Base-by-base conservation (phyloP, 2,329 filamentous ascomycete species). In the Microthyrium microscopicum region DNA sequence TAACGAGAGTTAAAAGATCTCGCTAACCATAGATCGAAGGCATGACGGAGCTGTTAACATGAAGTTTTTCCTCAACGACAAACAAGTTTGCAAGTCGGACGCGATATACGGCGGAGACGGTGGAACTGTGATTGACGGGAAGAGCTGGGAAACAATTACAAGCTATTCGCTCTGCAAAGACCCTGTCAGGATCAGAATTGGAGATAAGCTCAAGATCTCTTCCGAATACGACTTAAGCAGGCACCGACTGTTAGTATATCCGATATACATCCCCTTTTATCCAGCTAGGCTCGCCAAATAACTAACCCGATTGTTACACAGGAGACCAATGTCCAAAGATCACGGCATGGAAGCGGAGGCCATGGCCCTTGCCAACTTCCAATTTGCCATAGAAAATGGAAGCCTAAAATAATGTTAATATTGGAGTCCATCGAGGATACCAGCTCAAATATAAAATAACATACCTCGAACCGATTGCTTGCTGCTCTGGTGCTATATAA, bases 171-270 rank as follows among this genome's bases (percentile, higher is more conserved):
- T 8, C 9, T 32, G 29, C 19, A 7, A 8, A 7, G 16, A 32
- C 8, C 9, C 29, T 19, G 16, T 32, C 8, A 22, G 25, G 18
- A 16, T 32, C 15, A 8, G 8, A 15, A 25, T 11, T 12, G 29
- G 29, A 7, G 29, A 32, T 16, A 25, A 8, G 8, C 16, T 32
- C 8, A 32, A 7, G 11, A 32, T 32, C 12, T 8, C 29, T 22
- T 8, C 29, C 8, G 29, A 32, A 8, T 32, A 32, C 25, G 29
- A 32, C 19, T 26, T 32, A 15, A 32, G 12, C 7, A 32, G 25
- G 29, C 19, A 32, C 18, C 7, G 15, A 22, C 29, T 32, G 29
- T 32, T 11, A 32, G 29, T n/a, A n/a, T n/a, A n/a, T n/a, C n/a
- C n/a, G n/a, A n/a, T n/a, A n/a, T n/a, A n/a, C n/a, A n/a, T n/a